Base-by-base conservation (phyloP, 2,329 filamentous ascomycete species). In the Penicillium sp. region DNA sequence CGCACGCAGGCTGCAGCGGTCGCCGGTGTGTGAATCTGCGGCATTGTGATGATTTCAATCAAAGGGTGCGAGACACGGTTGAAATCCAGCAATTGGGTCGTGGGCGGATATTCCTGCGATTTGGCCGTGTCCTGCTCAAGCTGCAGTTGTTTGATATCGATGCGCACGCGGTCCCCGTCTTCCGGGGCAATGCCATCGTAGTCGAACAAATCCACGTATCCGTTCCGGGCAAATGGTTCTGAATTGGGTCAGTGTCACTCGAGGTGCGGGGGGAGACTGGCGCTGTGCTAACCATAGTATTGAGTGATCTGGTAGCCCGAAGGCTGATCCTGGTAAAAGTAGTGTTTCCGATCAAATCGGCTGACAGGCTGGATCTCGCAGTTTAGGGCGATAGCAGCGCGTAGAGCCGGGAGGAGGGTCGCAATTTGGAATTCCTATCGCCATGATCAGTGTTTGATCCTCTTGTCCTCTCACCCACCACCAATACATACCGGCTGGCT, bases 101-200 rank as follows among this genome's bases (percentile, higher is more conserved):
- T 86, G 11, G 84, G 85, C 1, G 88, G 84, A 63, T 93, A 87
- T 27, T 90, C 87, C 38, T 92, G 82, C 1, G 93, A 97, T 75
- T 97, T 97, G 61, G 92, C 94, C 1, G 94, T 97, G 71, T 99
- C 94, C 75, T 99, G 94, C 76, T 99, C 94, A 78, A 99, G 87
- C 74, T 99, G 94, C 8, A 99, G 83, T 73, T 97, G 94, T 72
- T 94, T 89, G 68, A 99, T 96, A 29, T 89, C 87, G 46, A 99
- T 82, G 0, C 78, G 80, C 18, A 96, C 75, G n/a, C 80, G 75
- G 16, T 87, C 79, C 1, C 88, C 88, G 64, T 92, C 88, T 64
- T 89, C 83, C 0, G 84, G 79, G 0, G 88, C 87, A 57, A 96
- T 90, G 1, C 92, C 92, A 68, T 97, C 93, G 54, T 91, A 81